These are phyloP conservation scores for Myxozyma lipomycoides DNA, from an alignment of 805 yeast genomes.

Conservation along the genomic window DNA sequence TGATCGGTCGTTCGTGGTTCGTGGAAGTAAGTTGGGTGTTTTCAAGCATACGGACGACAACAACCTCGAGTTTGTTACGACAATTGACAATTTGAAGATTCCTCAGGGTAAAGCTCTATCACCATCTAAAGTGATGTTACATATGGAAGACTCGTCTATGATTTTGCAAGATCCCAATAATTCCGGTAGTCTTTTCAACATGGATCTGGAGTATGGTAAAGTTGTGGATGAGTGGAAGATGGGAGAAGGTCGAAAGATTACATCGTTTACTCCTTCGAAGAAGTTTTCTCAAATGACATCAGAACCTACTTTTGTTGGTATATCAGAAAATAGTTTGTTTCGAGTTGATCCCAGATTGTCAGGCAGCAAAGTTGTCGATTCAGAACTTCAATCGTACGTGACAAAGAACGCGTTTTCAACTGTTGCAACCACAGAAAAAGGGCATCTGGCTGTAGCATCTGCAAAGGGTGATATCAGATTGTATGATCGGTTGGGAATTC, in stretches of 20 bases:
- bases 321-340: conserved; percentile 62
- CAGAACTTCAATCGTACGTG: conserved; percentile 51
- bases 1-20: conserved; percentile 71
- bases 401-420: conserved; percentile 55
- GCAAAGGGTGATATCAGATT: conserved; percentile 70
- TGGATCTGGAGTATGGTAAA: conserved; percentile 77
- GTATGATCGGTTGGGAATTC: conserved; percentile 65
- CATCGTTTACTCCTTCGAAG: conserved; percentile 63
- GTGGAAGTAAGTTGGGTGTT: conserved; percentile 78
- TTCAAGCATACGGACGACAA: conserved; percentile 53
- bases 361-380: conserved; percentile 56
- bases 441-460: conserved; percentile 74
- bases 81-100: conserved; percentile 58
- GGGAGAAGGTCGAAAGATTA: conserved; percentile 44
- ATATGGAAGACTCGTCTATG: conserved; percentile 65
- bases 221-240: conserved; percentile 84
- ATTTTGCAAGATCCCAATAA: conserved; percentile 55
- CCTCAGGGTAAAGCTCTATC: conserved; percentile 48
- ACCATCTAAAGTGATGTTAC: conserved; percentile 71
- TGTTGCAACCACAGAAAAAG: conserved; percentile 66
- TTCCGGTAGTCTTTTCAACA: conserved; percentile 50
- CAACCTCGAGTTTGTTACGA: conserved; percentile 58
- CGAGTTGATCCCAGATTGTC: conserved; percentile 73
- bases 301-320: conserved; percentile 72
- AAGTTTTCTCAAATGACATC: conserved; percentile 70